phyloP scores from a whole-genome alignment of 2,329 filamentous ascomycete genomes.

The Mariannaea elegans region DNA sequence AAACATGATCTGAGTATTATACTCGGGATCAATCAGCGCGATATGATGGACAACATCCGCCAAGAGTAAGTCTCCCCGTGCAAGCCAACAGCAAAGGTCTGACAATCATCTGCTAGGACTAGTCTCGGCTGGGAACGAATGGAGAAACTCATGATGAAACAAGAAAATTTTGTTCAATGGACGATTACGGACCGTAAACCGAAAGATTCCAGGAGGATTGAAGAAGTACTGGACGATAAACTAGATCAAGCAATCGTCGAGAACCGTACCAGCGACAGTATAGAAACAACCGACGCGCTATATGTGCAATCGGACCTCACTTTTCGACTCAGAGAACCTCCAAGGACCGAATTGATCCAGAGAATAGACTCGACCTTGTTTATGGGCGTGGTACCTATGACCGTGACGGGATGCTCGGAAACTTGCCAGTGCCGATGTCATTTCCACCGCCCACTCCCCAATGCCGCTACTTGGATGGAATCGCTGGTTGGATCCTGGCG shows the following conservation, averaged over 20 bases:
- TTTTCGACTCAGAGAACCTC: no score
- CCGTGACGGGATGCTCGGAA: not conserved
- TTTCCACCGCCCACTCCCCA: not conserved
- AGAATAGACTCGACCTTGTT: not conserved
- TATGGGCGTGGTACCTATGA: not conserved
- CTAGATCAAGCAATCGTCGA: not conserved
- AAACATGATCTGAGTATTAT: slow-evolving; percentile 2
- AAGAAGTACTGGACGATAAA: not conserved
- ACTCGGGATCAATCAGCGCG: not conserved
- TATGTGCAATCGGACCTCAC: no score
- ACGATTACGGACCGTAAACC: not conserved
- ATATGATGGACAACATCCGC: not conserved
- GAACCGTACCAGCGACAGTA: not conserved
- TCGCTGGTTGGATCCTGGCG: not conserved
- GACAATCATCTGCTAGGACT: not conserved
- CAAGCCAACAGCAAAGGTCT: not conserved
- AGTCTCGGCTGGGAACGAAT: not conserved
- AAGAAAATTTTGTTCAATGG: not conserved
- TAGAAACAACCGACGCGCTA: not conserved
- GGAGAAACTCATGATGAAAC: not conserved
- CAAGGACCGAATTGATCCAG: no score
- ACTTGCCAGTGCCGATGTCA: slow-evolving; percentile 2
- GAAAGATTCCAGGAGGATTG: not conserved
- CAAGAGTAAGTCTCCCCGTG: not conserved
- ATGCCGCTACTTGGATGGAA: not conserved